Conservation (phyloP, 441 rosid species). For the Viola pubescens region DNA sequence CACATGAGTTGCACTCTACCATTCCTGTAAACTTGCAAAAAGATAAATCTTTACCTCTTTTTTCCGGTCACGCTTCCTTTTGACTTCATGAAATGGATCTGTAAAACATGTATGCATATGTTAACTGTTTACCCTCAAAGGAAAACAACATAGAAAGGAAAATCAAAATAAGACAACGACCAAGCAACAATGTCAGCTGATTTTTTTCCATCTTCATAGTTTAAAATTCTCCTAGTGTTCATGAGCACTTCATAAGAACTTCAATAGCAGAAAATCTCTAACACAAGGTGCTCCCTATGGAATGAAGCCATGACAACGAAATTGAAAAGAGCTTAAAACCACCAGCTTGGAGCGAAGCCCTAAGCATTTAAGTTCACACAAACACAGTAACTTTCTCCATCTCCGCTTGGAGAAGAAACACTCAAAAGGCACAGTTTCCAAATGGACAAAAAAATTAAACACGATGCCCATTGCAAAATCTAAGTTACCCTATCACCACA, state of each 20-base stretch:
- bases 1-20: not conserved
- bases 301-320: not conserved
- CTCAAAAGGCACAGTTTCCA: not conserved
- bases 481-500: not conserved
- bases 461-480: slow-evolving; percentile 18
- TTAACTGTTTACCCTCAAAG: no score
- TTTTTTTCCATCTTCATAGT: not conserved
- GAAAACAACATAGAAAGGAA: not conserved
- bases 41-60: slow-evolving; percentile 51
- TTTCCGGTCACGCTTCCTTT: slow-evolving; percentile 65
- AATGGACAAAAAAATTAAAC: not conserved
- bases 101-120: slow-evolving; percentile 17
- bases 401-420: not conserved
- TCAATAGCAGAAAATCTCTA: not conserved
- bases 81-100: slow-evolving; percentile 89
- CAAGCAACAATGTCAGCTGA: not conserved
- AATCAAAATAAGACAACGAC: not conserved
- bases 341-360: not conserved
- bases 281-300: not conserved
- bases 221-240: not conserved
- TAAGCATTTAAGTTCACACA: slow-evolving; percentile 2
- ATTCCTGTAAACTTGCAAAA: not conserved
- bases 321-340: not conserved
- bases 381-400: no score
- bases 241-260: not conserved